Evolutionary conservation across 2,329 filamentous ascomycete species (phyloP), one percentile per base, ranked within the genome.

Genomic region (Diaporthe ampelina): DNA sequence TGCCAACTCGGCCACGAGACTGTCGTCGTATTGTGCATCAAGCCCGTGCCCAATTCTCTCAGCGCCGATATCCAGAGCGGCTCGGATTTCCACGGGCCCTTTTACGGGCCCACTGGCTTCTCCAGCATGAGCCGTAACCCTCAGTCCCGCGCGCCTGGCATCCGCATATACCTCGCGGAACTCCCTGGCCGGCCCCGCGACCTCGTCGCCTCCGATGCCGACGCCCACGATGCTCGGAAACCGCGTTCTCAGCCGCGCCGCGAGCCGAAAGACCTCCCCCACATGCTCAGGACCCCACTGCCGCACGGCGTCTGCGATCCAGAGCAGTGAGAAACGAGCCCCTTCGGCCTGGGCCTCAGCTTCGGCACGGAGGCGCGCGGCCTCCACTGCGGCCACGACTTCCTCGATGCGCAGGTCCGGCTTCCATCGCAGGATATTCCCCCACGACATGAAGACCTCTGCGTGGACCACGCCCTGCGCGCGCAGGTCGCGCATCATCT

Each of bases 1-100:
- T 24, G 65, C 70, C 70, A 76, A 52, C 4, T 70, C 32, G 9
- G 10, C 26, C 73, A 76, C 61, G 29, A 77, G 69, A 19, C 73
- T 63, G 26, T 74, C 70, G 24, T 74, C 75, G 26, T 76, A 37
- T 54, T 75, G 73, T 13, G 76, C 76, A 29, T 70, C 72, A 24
- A 76, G 70, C 0, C 76, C 76, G 35, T 77, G 75, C 7, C 73
- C 76, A 35, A 76, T 75, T 24, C 76, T 74, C 45, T 77, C 76
- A 2, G 72, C 72, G 17, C 73, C 71, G 43, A 76, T 74, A 2
- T 67, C 61, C 56, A 77, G 37, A 56, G 75, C 76, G 24, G 45
- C 52, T 26, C 75, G 73, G 3, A 77, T 76, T 69, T 76, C 68
- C n/a, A 54, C 32, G 21, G 76, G 75, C 1, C 75, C 76, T 19